Evolutionary conservation across 2,329 filamentous ascomycete species (phyloP), one percentile per base, ranked within the genome.

Genomic region (Hymenoscyphus repandus): DNA sequence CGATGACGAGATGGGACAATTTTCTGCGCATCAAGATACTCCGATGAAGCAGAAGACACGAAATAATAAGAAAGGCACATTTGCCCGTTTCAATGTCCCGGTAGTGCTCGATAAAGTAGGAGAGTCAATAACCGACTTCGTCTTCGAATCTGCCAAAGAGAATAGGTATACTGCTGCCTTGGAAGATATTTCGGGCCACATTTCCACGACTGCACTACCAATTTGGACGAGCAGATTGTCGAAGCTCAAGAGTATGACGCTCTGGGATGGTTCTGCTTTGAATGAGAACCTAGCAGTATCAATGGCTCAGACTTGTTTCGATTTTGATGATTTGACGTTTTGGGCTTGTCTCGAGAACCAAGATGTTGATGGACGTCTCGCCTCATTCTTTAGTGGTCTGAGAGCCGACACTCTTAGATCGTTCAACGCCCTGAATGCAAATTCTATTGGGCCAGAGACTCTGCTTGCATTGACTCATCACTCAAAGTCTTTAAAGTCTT

Each of bases 191-290:
- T 80, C 75, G 51, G 78, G 77, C 10, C 67, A 75, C 50, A 69
- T 83, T 34, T 68, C 77, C n/a, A 70, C 74, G 6, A 68, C 69
- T 44, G 68, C 74, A 5, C 69, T 89, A 5, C 69, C 77, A 1
- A 68, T 66, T 27, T 88, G 84, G 83, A 72, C 80, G 12, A 73
- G 78, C 11, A 72, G 76, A 31, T 67, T 88, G 22, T 72, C 78
- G 1, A 74, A 77, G 22, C 68, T 90, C 7, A 76, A 73, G 49
- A 74, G 73, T 1, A 70, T 89, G 32, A 76, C 79, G 13, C 68
- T 88, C 1, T 81, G 74, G 64, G 78, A 85, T 55, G 84, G 83
- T 2, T 75, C 74, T 36, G 74, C 78, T 9, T 71, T 90, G 1
- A 75, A 74, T 37, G 70, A 77, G 45, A 73, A 78, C 49, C 72